Evolutionary conservation across 305 asterid species (phyloP).

Genomic region (Fraxinus ornus): DNA sequence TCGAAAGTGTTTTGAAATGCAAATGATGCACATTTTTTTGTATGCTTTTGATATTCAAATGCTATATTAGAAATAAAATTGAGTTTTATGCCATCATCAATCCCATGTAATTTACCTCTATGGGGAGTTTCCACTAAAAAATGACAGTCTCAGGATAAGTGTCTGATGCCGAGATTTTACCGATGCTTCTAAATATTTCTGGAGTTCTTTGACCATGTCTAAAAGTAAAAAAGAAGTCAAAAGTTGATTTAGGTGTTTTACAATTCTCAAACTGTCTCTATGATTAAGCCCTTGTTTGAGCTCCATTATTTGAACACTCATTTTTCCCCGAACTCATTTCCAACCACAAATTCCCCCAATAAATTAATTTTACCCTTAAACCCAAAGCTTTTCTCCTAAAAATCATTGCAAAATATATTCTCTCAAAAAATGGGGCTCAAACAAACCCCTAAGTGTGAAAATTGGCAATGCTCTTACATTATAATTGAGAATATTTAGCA

Average conservation of each 20-base stretch:
- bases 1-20: constrained; percentile 19
- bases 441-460: not conserved
- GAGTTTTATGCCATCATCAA: not conserved
- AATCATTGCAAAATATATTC: not conserved
- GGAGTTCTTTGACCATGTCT: not conserved
- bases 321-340: not conserved
- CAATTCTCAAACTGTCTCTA: not conserved
- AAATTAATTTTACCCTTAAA: too few species aligned
- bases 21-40: constrained; percentile 18
- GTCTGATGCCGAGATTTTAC: not conserved
- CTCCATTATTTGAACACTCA: not conserved
- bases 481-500: not conserved
- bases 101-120: not conserved
- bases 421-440: too few species aligned
- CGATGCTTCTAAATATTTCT: not conserved
- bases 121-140: not conserved
- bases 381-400: not conserved
- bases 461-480: not conserved
- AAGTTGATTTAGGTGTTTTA: not conserved
- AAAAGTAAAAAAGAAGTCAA: not conserved
- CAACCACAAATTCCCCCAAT: not conserved
- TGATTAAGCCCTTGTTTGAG: not conserved
- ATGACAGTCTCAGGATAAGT: not conserved
- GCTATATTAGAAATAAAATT: not conserved
- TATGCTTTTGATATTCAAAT: constrained; percentile 14